Evolutionary conservation across 2,329 filamentous ascomycete genomes (phyloP).

Genomic region (Lasiodiplodia sp.): DNA sequence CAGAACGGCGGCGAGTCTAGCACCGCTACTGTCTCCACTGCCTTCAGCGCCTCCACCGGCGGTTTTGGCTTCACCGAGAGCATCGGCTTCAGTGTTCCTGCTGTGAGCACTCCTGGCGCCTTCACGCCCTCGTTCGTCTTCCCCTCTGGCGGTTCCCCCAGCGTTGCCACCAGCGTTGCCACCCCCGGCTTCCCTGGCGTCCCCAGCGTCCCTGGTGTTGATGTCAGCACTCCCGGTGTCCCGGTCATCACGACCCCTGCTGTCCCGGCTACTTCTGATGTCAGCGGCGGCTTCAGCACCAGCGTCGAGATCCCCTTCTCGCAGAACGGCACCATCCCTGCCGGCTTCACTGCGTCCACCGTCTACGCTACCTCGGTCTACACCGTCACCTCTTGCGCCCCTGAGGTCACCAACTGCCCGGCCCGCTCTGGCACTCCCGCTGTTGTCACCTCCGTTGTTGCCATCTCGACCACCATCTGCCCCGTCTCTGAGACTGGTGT

Average conservation of each 20-base stretch:
- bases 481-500: slow-evolving; percentile 23
- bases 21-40: slow-evolving; percentile 13
- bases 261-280: slow-evolving; percentile 32
- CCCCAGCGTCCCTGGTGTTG: slow-evolving; percentile 10
- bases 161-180: slow-evolving; percentile 12
- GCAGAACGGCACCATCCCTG: slow-evolving; percentile 16
- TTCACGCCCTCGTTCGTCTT: slow-evolving; percentile 23
- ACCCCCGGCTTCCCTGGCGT: slow-evolving; percentile 4
- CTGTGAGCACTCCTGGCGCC: slow-evolving; percentile 16
- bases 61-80: slow-evolving; percentile 3
- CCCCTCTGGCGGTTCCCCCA: slow-evolving; percentile 17
- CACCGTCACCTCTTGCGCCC: slow-evolving; percentile 34
- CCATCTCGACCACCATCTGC: slow-evolving; percentile 29
- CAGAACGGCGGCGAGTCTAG: slow-evolving; percentile 35
- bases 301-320: slow-evolving; percentile 18
- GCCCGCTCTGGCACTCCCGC: slow-evolving; percentile 32
- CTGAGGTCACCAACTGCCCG: slow-evolving; percentile 33
- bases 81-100: slow-evolving; percentile 22
- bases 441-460: slow-evolving; percentile 22
- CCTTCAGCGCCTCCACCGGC: slow-evolving; percentile 5
- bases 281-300: slow-evolving; percentile 24
- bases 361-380: slow-evolving; percentile 27
- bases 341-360: slow-evolving; percentile 26
- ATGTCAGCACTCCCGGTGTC: slow-evolving; percentile 24
- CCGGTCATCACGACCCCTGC: slow-evolving; percentile 20